These are phyloP conservation scores for Dactylellina cionopaga DNA, from an alignment of 2,329 filamentous ascomycete genomes.

Conservation along the genomic window DNA sequence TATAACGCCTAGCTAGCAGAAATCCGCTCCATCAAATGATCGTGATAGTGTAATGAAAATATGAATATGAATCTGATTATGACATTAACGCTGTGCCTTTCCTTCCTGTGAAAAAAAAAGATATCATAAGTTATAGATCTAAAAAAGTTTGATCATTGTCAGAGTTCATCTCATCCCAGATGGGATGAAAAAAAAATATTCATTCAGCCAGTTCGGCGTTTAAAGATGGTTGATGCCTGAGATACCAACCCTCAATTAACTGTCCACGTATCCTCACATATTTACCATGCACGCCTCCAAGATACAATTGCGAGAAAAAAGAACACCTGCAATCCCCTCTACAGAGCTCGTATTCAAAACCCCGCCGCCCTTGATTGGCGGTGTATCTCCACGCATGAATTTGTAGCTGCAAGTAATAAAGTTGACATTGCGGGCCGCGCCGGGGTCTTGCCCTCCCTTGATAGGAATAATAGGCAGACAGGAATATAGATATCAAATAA, in stretches of 20 bases:
- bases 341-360: not conserved
- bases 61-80: constrained; percentile 3
- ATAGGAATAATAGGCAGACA: not conserved
- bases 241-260: too few relatives aligned
- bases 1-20: not conserved
- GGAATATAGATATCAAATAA: too few relatives aligned
- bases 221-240: too few relatives aligned
- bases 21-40: constrained; percentile 9
- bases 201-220: too few relatives aligned
- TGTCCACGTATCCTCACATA: constrained; percentile 5
- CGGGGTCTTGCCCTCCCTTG: not conserved
- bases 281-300: not conserved
- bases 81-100: not conserved
- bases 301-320: not conserved
- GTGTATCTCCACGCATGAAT: not conserved
- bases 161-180: too few relatives aligned
- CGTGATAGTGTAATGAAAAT: constrained; percentile 48
- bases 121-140: too few relatives aligned
- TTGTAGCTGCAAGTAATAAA: not conserved
- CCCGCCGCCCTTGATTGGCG: not conserved
- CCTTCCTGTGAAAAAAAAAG: too few relatives aligned
- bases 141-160: too few relatives aligned
- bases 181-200: too few relatives aligned
- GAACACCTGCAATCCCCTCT: not conserved
- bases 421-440: not conserved